A percentile compares a stretch with the other conserved stretches of the same genome.
Conservation (phyloP, 2,329 filamentous ascomycete species). For the Claviceps africana region DNA sequence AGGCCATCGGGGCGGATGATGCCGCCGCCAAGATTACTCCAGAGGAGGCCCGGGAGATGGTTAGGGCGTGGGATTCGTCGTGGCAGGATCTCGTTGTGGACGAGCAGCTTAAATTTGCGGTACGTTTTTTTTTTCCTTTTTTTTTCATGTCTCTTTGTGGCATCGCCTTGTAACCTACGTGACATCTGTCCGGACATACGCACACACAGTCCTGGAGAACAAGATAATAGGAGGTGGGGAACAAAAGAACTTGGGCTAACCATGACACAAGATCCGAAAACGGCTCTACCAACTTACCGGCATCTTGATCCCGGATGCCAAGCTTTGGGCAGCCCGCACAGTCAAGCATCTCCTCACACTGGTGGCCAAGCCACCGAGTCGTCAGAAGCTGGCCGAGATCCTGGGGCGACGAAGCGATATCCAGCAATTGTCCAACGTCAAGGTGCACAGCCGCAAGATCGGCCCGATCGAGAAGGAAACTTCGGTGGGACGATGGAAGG, state of each 20-base stretch:
- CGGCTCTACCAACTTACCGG: conserved; percentile 72
- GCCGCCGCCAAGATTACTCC: not conserved
- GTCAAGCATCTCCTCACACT: conserved; percentile 40
- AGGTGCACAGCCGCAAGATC: conserved; percentile 47
- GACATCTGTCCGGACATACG: not conserved
- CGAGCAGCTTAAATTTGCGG: conserved; percentile 57
- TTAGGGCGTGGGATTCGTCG: conserved; percentile 33
- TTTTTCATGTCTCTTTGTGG: not conserved
- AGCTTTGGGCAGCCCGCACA: conserved; percentile 42
- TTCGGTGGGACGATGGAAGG: conserved; percentile 61
- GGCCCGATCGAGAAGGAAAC: conserved; percentile 61
- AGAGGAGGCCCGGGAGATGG: conserved; percentile 28
- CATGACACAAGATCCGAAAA: conserved; percentile 58
- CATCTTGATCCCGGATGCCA: conserved; percentile 56
- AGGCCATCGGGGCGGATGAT: not conserved
- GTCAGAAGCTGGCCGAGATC: conserved; percentile 48
- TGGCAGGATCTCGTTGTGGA: conserved; percentile 46
- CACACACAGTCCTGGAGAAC: not conserved
- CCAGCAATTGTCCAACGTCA: conserved; percentile 50
- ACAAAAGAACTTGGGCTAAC: not conserved
- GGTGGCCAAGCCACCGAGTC: conserved; percentile 38
- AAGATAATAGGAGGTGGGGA: not conserved
- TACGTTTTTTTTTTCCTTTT: conserved; percentile 29
- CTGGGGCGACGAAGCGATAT: conserved; percentile 36
- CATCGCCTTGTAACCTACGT: not conserved